phyloP scores from a whole-genome alignment of 495 filamentous ascomycete genomes.

The Amorphotheca resinae region DNA sequence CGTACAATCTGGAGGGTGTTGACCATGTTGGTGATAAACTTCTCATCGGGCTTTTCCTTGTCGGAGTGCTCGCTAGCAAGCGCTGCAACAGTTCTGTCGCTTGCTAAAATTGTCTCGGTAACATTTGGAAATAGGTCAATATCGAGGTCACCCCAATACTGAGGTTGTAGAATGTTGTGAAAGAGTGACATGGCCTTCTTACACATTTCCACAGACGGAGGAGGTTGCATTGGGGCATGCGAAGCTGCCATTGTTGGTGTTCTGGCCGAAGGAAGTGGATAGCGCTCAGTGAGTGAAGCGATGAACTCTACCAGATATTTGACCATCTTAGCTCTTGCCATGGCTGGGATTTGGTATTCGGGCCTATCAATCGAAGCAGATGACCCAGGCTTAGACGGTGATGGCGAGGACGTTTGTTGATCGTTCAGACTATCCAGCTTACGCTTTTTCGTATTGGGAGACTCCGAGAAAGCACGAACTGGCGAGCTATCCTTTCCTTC shows the following conservation, averaged over 20 bases:
- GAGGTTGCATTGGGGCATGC: constrained; percentile 35
- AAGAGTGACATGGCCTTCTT: constrained; percentile 74
- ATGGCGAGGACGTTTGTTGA: constrained; percentile 30
- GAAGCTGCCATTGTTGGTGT: constrained; percentile 41
- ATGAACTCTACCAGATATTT: constrained; percentile 94
- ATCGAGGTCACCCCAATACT: constrained; percentile 86
- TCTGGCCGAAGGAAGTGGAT: constrained; percentile 56
- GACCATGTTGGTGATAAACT: constrained; percentile 69
- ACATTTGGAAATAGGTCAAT: constrained; percentile 83
- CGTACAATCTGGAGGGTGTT: constrained; percentile 86
- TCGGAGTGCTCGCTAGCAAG: constrained; percentile 48
- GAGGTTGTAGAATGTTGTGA: constrained; percentile 73
- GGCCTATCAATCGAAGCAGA: constrained; percentile 33
- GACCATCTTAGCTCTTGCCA: constrained; percentile 62
- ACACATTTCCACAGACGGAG: constrained; percentile 56
- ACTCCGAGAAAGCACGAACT: constrained; percentile 43
- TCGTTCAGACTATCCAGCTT: constrained; percentile 47
- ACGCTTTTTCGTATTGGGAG: constrained; percentile 62
- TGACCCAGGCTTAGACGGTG: constrained; percentile 27
- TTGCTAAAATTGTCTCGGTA: constrained; percentile 68
- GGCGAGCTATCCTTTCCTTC: constrained; percentile 35
- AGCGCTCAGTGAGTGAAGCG: constrained; percentile 73
- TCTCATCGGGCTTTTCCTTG: constrained; percentile 76
- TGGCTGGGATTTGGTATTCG: constrained; percentile 55
- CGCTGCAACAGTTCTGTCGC: constrained; percentile 54